Conservation (phyloP, 768 basidiomycete species). For the Mycena sanguinolenta region DNA sequence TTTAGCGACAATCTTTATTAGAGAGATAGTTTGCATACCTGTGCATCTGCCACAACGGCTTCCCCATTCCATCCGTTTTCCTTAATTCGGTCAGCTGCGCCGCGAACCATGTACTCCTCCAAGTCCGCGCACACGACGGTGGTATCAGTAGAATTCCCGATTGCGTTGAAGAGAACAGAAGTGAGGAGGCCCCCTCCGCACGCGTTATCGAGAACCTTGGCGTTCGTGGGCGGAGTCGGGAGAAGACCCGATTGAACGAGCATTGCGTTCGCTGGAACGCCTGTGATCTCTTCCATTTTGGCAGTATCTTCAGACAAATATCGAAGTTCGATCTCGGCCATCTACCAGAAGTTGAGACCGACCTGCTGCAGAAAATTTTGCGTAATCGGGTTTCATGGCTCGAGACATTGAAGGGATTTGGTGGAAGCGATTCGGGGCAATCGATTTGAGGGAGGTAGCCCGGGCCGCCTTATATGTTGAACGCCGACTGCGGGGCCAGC, state of each 20-base stretch:
- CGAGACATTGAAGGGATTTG: too few species aligned
- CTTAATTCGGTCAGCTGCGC: constrained; percentile 20
- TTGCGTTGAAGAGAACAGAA: constrained; percentile 9
- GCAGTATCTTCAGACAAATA: constrained; percentile 3
- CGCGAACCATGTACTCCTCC: constrained; percentile 20
- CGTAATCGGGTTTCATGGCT: constrained; percentile 10
- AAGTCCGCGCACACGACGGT: constrained; percentile 21
- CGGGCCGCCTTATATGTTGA: too few species aligned
- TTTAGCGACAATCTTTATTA: too few species aligned
- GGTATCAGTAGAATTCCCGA: constrained; percentile 4
- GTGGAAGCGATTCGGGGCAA: too few species aligned
- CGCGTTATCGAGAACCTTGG: constrained; percentile 28
- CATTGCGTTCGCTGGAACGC: constrained; percentile 11
- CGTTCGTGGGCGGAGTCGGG: constrained; percentile 21
- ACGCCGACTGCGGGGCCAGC: too few species aligned
- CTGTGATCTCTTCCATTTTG: constrained; percentile 33
- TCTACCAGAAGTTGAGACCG: background rate
- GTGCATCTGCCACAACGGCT: constrained; percentile 24
- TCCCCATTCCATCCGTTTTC: constrained; percentile 29
- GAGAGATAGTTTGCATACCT: constrained; percentile 12
- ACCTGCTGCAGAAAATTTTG: constrained; percentile 6
- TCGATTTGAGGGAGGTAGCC: too few species aligned
- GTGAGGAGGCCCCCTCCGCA: constrained; percentile 21
- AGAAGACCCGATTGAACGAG: constrained; percentile 19
- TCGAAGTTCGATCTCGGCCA: background rate